Evolutionary conservation across 176 grass and related monocot genomes (phyloP), one percentile per base, ranked within the genome.

Genomic region (Pontederia crassipes): DNA sequence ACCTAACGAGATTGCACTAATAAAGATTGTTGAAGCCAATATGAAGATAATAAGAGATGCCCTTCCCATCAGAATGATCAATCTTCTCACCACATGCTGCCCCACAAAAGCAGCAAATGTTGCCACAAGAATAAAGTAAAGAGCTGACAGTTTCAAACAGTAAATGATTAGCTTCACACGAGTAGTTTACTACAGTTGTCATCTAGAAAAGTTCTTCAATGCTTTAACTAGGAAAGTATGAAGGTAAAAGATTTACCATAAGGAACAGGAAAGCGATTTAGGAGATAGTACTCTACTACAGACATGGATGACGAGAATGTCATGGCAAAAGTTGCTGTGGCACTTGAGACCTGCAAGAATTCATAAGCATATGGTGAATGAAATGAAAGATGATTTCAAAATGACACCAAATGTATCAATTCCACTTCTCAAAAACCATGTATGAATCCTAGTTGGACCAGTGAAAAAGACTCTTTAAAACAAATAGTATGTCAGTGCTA

Each of bases 31-130:
- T 59, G 72, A 91, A 53, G 93, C 76, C 66, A 97, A 28, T 68
- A 92, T 88, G 84, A 97, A 88, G 70, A 97, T 97, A 58, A 97
- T 91, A 68, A 97, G 81, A 1, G 93, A 97, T 58, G 84, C 92
- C 45, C 92, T 58, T 14, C 93, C 87, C 70, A 85, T 65, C 76
- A 80, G 78, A 49, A 72, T 78, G 50, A 91, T 87, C 52, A 88
- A 72, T 76, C 15, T 98, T 59, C 93, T 78, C 51, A 98, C 93
- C 0, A 76, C 62, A 12, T 88, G 84, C 15, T 98, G 84, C 4
- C 93, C 93, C 1, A 81, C 17, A 48, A 84, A 81, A 14, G 93
- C 93, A 71, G 93, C 93, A 64, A 88, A 0, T 29, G 86, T 82
- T 0, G 84, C 79, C 74, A 97, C 76, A 20, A 6, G 4, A 7